These are phyloP conservation scores for Aspergillus texensis DNA, from an alignment of 2,329 filamentous ascomycete genomes.

Conservation along the genomic window DNA sequence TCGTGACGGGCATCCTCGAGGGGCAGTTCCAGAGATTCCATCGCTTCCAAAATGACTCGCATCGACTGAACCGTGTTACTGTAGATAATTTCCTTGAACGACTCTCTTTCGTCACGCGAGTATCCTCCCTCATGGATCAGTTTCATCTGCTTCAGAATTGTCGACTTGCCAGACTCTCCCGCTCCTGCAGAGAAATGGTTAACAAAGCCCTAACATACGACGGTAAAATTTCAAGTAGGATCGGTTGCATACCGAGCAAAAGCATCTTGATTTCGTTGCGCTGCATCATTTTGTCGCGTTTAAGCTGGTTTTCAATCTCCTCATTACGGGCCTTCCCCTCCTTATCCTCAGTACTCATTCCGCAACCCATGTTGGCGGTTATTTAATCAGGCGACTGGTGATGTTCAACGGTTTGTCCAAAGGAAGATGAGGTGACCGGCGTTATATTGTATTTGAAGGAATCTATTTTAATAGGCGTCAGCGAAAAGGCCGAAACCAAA, in stretches of 20 bases:
- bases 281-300: conserved; percentile 98
- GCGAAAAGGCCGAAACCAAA: conserved; percentile 11
- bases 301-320: conserved; percentile 99
- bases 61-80: conserved; percentile 72
- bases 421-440: conserved; percentile 11
- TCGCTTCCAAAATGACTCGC: conserved; percentile 70
- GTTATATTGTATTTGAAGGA: conserved; percentile 12
- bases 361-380: conserved; percentile 89
- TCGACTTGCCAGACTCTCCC: conserved; percentile 96
- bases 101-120: conserved; percentile 80
- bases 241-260: conserved; percentile 73
- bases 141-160: conserved; percentile 97
- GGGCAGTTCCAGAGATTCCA: conserved; percentile 73
- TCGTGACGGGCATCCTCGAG: conserved; percentile 90
- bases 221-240: neutral
- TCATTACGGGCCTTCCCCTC: conserved; percentile 99
- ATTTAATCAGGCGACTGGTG: conserved; percentile 17
- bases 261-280: conserved; percentile 99
- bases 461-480: conserved; percentile 18
- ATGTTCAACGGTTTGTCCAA: conserved; percentile 5
- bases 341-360: conserved; percentile 99
- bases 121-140: conserved; percentile 99
- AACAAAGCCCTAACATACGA: conserved; percentile 17
- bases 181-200: conserved; percentile 63
- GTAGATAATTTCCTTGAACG: conserved; percentile 73